Percentiles rank a stretch among this genome's conserved stretches.
Conservation (phyloP, 73 alveolate species). For the Paramecium caudatum region DNA sequence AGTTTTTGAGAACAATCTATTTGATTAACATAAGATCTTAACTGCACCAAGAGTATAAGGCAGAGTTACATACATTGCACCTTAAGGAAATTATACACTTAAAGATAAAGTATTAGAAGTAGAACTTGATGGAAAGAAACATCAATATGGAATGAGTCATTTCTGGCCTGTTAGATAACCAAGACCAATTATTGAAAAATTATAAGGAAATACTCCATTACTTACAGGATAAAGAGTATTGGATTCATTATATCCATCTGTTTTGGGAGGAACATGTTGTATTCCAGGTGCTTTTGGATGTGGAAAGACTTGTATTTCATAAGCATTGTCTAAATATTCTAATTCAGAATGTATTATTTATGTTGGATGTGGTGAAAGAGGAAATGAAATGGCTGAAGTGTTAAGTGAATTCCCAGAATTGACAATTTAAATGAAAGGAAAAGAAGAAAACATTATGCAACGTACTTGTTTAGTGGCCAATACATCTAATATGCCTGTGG, state of each 20-base stretch:
- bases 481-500: slow-evolving; percentile 99
- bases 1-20: slow-evolving; percentile 94
- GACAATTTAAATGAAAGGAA: slow-evolving; percentile 87
- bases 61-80: slow-evolving; percentile 87
- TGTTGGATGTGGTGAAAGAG: slow-evolving; percentile 99
- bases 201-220: slow-evolving; percentile 89
- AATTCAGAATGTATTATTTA: slow-evolving; percentile 96
- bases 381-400: slow-evolving; percentile 99
- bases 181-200: slow-evolving; percentile 91
- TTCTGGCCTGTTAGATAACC: slow-evolving; percentile 96
- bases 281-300: slow-evolving; percentile 99
- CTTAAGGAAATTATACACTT: slow-evolving; percentile 92
- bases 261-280: slow-evolving; percentile 98
- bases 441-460: slow-evolving; percentile 96
- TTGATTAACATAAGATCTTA: slow-evolving; percentile 92
- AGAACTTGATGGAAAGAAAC: slow-evolving; percentile 91
- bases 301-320: slow-evolving; percentile 98
- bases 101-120: slow-evolving; percentile 92
- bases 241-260: slow-evolving; percentile 97
- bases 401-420: slow-evolving; percentile 98
- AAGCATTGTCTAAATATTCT: slow-evolving; percentile 97
- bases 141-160: slow-evolving; percentile 90
- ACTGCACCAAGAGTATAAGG: slow-evolving; percentile 97
- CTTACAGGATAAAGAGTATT: slow-evolving; percentile 97
- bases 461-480: slow-evolving; percentile 99